Conservation (phyloP, 257 asterid species). For the Plantago ovata region DNA sequence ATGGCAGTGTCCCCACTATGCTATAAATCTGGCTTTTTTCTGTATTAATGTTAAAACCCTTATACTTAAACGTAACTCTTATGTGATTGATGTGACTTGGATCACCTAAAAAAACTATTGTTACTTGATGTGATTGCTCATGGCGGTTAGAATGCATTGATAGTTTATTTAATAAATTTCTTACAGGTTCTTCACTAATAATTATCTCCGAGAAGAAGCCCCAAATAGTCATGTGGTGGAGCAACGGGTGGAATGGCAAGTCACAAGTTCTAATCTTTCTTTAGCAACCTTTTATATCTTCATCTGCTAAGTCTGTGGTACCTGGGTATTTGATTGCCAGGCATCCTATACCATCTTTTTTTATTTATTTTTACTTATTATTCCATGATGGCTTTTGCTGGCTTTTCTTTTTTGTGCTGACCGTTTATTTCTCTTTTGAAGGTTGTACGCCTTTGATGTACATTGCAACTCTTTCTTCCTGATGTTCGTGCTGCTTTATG, state of each 20-base stretch:
- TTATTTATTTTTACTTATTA: too few species aligned
- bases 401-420: conserved; percentile 29
- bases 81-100: too few species aligned
- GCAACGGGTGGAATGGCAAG: conserved; percentile 98
- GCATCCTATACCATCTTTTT: too few species aligned
- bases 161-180: conserved; percentile 5
- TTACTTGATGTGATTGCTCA: too few species aligned
- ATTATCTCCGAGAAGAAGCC: conserved; percentile 96
- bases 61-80: too few species aligned
- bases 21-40: too few species aligned
- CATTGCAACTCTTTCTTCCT: conserved; percentile 99
- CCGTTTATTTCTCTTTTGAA: conserved; percentile 36
- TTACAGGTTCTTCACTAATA: conserved; percentile 92
- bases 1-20: too few species aligned
- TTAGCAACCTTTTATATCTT: conserved; percentile 10
- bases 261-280: conserved; percentile 29
- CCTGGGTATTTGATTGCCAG: too few species aligned
- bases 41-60: too few species aligned
- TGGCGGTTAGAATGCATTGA: too few species aligned
- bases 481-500: conserved; percentile 79
- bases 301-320: conserved; percentile 8
- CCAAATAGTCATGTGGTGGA: conserved; percentile 95
- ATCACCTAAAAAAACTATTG: too few species aligned
- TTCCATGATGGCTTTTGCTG: too few species aligned
- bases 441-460: conserved; percentile 98